A percentile compares a stretch with the other conserved stretches of the same genome.
phyloP scores from a whole-genome alignment of 2,329 filamentous ascomycete species.

The Trichophyton mentagrophytes region DNA sequence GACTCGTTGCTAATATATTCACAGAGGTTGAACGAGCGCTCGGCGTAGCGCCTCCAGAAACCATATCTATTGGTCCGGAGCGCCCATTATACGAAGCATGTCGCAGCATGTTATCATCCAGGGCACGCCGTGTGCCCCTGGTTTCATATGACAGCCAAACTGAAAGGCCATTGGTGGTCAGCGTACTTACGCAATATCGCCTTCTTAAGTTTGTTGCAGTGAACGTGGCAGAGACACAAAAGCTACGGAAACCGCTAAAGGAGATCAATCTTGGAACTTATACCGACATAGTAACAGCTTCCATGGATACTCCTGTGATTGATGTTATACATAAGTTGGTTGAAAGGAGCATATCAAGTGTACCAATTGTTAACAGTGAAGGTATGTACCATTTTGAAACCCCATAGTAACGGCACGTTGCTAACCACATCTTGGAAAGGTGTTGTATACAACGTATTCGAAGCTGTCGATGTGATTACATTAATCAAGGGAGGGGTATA shows the following conservation, averaged over 20 bases:
- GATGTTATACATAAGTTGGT: conserved; percentile 92
- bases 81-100: conserved; percentile 89
- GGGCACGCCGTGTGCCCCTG: conserved; percentile 83
- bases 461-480: conserved; percentile 92
- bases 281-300: conserved; percentile 62
- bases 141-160: conserved; percentile 94
- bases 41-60: conserved; percentile 80
- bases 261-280: conserved; percentile 83
- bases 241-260: conserved; percentile 72
- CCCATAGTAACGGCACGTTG: neutral
- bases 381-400: conserved; percentile 1
- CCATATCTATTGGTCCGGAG: conserved; percentile 86
- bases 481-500: conserved; percentile 89
- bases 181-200: conserved; percentile 93
- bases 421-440: conserved; percentile 28
- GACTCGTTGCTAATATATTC: neutral
- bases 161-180: conserved; percentile 79
- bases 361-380: conserved; percentile 78
- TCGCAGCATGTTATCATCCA: conserved; percentile 82
- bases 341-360: conserved; percentile 81
- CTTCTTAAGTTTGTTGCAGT: conserved; percentile 98
- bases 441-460: conserved; percentile 84
- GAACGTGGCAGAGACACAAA: conserved; percentile 78
- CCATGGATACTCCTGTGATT: conserved; percentile 82
- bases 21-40: conserved; percentile 91